Percentiles rank a stretch among this genome's conserved stretches.
Evolutionary conservation across 352 stramenopile species (phyloP).

Genomic region (Phytophthora agathidicida): DNA sequence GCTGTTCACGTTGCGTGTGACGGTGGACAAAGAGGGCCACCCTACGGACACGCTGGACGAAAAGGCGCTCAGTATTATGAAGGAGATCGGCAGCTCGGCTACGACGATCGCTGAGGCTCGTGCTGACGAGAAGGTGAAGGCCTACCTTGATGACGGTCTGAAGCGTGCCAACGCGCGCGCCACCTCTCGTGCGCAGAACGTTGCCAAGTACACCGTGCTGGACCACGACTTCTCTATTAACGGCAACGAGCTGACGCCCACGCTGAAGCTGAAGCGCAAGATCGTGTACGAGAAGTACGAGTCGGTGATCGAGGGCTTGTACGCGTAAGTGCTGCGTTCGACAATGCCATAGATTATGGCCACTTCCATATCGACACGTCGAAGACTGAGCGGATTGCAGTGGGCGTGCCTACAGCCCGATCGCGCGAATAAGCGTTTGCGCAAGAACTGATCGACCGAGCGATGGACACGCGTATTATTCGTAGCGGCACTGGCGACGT

Average conservation of each 20-base stretch:
- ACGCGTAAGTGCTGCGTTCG: conserved; percentile 54
- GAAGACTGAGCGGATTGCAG: conserved; percentile 5
- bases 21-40: conserved; percentile 78
- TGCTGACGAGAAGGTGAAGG: conserved; percentile 76
- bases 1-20: conserved; percentile 89
- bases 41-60: conserved; percentile 84
- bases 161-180: conserved; percentile 79
- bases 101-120: conserved; percentile 78
- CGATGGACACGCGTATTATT: conserved; percentile 2
- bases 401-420: neutral
- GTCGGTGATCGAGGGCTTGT: conserved; percentile 89
- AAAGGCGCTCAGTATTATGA: conserved; percentile 63
- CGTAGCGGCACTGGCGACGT: neutral
- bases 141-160: conserved; percentile 72
- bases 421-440: conserved; percentile 1
- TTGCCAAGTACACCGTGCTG: conserved; percentile 90
- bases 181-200: conserved; percentile 83
- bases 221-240: conserved; percentile 91
- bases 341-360: conserved; percentile 11
- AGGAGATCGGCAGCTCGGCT: conserved; percentile 68
- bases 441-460: conserved; percentile 7
- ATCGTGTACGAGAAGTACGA: conserved; percentile 93
- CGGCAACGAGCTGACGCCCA: conserved; percentile 95
- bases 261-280: conserved; percentile 96
- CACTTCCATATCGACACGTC: conserved; percentile 15